Evolutionary conservation across 192 early-diverging fungal genomes (phyloP), one percentile per base, ranked within the genome.

Genomic region (Rhizophagus clarus): DNA sequence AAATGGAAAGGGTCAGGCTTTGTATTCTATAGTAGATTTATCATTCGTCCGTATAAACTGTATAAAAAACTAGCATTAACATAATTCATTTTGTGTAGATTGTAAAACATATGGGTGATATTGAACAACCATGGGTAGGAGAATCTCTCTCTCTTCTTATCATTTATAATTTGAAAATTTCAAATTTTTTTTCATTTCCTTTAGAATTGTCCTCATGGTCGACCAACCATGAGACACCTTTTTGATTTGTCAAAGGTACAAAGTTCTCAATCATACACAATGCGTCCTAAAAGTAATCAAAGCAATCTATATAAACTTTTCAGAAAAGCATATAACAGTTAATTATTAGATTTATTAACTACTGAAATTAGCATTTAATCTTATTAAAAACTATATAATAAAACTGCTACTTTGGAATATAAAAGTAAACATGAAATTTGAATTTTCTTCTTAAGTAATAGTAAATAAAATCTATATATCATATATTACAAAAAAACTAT

Each of bases 151-250:
- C 67, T 28, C 29, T 77, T 28, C 29, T 66, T n/a, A 28, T 31
- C 26, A 77, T 42, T 31, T 20, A 51, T 45, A 42, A 74, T 31
- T 15, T 29, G 40, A 26, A 60, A 14, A 7, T 29, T 56, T 51
- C 4, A 22, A n/a, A 24, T 74, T 28, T 22, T 62, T 60, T 60
- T 34, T 42, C 32, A 86, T 14, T 15, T 28, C 28, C 17, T 28
- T 10, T 34, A 77, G 95, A 98, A 99, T 82, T 98, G 97, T 80
- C 98, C 98, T 24, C 98, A 99, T 81, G 98, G 98, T 2, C 82
- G 98, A 6, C 98, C 98, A 0, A 97, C 97, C 1, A 96, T 98
- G 91, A 88, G 98, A 64, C 95, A 97, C 82, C 80, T 99, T 17
- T 79, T 89, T 47, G 86, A 92, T 32, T 69, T 92, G 11, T 77